These are phyloP conservation scores for Saccharomyces hybrid DNA, from an alignment of 1,139 yeast genomes.

Conservation along the genomic window DNA sequence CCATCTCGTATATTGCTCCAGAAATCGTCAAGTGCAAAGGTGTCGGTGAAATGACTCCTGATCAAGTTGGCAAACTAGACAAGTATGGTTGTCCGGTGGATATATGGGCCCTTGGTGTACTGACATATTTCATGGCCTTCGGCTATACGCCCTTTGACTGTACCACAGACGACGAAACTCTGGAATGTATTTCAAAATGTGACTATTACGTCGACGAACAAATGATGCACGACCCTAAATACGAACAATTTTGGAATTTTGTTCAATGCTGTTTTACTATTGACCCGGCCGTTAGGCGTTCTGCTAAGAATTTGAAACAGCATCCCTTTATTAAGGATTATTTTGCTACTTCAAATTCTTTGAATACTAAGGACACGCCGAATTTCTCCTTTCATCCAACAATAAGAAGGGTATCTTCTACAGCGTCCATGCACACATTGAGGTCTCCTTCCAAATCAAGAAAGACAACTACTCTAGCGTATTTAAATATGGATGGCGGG, in stretches of 20 bases:
- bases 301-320: conserved; percentile 39
- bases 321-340: conserved; percentile 37
- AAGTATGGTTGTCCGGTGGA: conserved; percentile 53
- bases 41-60: conserved; percentile 14
- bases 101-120: conserved; percentile 72
- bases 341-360: conserved; percentile 12
- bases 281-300: conserved; percentile 41
- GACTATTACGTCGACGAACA: conserved; percentile 47
- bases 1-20: conserved; percentile 72
- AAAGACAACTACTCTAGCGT: conserved; percentile 6
- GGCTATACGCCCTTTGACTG: conserved; percentile 80
- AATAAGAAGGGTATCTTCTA: background rate
- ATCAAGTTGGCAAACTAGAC: conserved; percentile 13
- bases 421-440: conserved; percentile 14
- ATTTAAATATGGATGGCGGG: conserved; percentile 4
- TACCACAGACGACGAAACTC: conserved; percentile 62
- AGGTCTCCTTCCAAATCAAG: conserved; percentile 21
- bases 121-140: conserved; percentile 60
- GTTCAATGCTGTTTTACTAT: conserved; percentile 46
- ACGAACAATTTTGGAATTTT: conserved; percentile 48
- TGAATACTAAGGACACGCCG: background rate
- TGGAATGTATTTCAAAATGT: conserved; percentile 48
- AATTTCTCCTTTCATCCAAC: background rate
- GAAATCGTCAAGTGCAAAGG: conserved; percentile 49
- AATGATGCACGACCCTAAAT: conserved; percentile 27